Evolutionary conservation across 495 filamentous ascomycete genomes (phyloP).

Genomic region (Poronia punctata): DNA sequence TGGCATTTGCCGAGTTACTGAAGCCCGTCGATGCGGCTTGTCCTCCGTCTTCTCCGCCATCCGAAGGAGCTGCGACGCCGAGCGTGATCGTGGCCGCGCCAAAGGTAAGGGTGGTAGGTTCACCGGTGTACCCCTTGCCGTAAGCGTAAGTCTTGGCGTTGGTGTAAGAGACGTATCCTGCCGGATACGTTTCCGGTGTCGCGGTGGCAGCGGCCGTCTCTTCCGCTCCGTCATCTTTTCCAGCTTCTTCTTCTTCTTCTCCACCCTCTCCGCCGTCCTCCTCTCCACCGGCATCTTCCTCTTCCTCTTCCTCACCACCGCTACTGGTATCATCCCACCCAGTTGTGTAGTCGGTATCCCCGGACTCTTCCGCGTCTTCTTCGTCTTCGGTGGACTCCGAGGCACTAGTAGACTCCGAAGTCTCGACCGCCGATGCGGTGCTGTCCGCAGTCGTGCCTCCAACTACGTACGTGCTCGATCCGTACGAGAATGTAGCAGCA

Average conservation of each 20-base stretch:
- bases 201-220: neutral
- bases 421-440: neutral
- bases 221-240: neutral
- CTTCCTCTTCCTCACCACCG: too few species aligned
- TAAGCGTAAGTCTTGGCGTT: neutral
- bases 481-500: constrained; percentile 18
- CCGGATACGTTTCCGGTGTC: neutral
- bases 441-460: neutral
- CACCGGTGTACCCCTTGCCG: neutral
- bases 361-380: too few species aligned
- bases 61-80: neutral
- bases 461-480: constrained; percentile 4
- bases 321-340: too few species aligned
- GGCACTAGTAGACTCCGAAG: constrained; percentile 4
- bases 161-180: neutral
- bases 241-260: too few species aligned
- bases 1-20: constrained; percentile 5
- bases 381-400: too few species aligned
- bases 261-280: too few species aligned
- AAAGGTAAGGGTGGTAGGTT: neutral
- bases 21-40: neutral
- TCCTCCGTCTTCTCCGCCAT: constrained; percentile 4
- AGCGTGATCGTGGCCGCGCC: constrained; percentile 5
- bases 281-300: too few species aligned
- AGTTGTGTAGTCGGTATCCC: too few species aligned